Conservation (phyloP, 257 asterid species). For the Solanum pennellii region DNA sequence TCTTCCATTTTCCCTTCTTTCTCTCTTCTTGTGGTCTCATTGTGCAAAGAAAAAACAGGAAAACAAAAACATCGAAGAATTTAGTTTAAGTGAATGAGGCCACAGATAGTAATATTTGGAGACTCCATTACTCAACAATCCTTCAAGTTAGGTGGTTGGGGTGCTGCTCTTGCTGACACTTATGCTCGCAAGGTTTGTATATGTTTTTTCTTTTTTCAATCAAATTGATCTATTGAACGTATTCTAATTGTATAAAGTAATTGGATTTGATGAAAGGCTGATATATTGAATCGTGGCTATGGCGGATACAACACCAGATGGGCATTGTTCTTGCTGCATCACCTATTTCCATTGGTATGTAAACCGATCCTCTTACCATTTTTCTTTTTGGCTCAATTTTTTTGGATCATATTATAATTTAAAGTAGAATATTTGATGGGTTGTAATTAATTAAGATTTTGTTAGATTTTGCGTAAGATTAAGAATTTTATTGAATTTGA, state of each 20-base stretch:
- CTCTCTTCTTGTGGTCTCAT: too few relatives aligned
- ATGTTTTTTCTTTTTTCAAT: neutral
- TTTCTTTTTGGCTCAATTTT: neutral
- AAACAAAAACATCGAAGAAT: neutral
- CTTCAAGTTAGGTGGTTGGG: constrained; percentile 82
- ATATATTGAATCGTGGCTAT: constrained; percentile 79
- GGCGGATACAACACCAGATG: constrained; percentile 91
- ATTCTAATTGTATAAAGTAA: neutral
- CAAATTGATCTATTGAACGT: neutral
- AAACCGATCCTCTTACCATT: neutral
- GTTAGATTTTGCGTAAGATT: neutral
- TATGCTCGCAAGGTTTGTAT: constrained; percentile 62
- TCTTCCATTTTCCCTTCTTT: too few relatives aligned
- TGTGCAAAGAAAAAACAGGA: too few relatives aligned
- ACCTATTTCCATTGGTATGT: constrained; percentile 69
- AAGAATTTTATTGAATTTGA: too few relatives aligned
- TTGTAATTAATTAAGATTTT: neutral
- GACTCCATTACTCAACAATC: constrained; percentile 85
- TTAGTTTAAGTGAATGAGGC: constrained; percentile 30
- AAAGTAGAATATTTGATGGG: neutral
- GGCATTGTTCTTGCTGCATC: constrained; percentile 84
- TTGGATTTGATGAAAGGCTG: constrained; percentile 37
- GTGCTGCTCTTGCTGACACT: constrained; percentile 67
- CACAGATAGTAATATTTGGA: constrained; percentile 74
- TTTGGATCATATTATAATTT: neutral